Evolutionary conservation across 768 basidiomycete species (phyloP).

Genomic region (Lentinula raphanica): DNA sequence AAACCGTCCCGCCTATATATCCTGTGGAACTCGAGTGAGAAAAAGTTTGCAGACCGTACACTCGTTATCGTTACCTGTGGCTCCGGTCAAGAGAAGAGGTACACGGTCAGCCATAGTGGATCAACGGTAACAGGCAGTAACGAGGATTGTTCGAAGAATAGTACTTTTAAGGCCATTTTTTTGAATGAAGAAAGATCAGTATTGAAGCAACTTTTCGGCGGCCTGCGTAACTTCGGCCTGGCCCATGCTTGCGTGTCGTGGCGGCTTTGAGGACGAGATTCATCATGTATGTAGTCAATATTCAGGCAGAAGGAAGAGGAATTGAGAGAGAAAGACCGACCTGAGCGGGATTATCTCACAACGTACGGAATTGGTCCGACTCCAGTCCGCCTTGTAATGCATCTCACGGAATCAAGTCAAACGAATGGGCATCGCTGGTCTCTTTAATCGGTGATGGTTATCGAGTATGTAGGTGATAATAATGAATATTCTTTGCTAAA

Average conservation of each 20-base stretch:
- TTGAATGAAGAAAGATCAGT: too few relatives aligned
- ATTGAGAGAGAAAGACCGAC: background rate
- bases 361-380: background rate
- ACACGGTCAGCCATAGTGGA: background rate
- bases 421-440: too few relatives aligned
- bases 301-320: background rate
- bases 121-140: background rate
- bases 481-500: background rate
- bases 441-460: too few relatives aligned
- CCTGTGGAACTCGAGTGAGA: background rate
- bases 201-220: background rate
- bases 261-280: background rate
- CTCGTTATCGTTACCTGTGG: background rate
- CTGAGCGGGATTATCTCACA: background rate
- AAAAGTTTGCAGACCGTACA: background rate
- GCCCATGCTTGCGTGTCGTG: background rate
- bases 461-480: too few relatives aligned
- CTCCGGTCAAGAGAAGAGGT: constrained; percentile 1
- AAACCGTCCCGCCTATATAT: constrained; percentile 1
- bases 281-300: background rate
- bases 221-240: background rate
- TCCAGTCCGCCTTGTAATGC: too few relatives aligned
- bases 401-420: too few relatives aligned
- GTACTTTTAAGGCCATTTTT: too few relatives aligned
- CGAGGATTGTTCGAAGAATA: background rate